Percentiles rank a stretch among this genome's conserved stretches.
These are phyloP conservation scores for Leccinellum luteum DNA, from an alignment of 768 basidiomycete genomes.

Conservation along the genomic window DNA sequence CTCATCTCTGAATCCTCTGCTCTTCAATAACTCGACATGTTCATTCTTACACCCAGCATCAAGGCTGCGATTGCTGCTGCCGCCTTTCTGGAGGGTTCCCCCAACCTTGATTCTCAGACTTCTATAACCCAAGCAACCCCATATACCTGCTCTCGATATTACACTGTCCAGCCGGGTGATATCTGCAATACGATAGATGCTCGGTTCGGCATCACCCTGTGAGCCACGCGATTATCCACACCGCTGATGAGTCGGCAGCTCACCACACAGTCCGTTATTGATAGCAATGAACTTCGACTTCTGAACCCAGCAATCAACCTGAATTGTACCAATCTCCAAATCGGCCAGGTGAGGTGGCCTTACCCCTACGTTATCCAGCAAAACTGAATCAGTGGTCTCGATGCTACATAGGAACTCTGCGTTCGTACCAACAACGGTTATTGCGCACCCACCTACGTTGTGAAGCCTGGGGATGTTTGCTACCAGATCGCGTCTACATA, in stretches of 20 bases:
- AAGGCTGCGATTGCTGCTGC: background rate
- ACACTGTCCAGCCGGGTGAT: background rate
- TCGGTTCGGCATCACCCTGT: background rate
- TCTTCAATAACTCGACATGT: background rate
- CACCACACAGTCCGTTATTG: background rate
- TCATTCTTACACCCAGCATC: background rate
- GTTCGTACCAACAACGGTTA: slow-evolving; percentile 50
- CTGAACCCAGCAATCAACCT: slow-evolving; percentile 49
- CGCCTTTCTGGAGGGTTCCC: background rate
- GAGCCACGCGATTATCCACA: background rate
- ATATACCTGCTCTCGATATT: too few species aligned
- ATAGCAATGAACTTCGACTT: slow-evolving; percentile 50
- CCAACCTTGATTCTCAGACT: background rate
- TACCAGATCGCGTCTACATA: background rate
- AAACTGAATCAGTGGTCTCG: background rate
- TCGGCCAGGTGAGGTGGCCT: slow-evolving; percentile 32
- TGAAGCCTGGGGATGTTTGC: background rate
- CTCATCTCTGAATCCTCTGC: background rate
- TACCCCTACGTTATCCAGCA: background rate
- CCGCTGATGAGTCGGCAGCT: background rate
- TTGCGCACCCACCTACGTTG: slow-evolving; percentile 32
- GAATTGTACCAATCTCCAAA: slow-evolving; percentile 5
- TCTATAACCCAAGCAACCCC: background rate
- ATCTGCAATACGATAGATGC: background rate
- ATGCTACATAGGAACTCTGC: slow-evolving; percentile 43